Percentiles rank a stretch among this genome's conserved stretches.
Conservation (phyloP, 106 monocot species). For the Dendrobium catenatum region DNA sequence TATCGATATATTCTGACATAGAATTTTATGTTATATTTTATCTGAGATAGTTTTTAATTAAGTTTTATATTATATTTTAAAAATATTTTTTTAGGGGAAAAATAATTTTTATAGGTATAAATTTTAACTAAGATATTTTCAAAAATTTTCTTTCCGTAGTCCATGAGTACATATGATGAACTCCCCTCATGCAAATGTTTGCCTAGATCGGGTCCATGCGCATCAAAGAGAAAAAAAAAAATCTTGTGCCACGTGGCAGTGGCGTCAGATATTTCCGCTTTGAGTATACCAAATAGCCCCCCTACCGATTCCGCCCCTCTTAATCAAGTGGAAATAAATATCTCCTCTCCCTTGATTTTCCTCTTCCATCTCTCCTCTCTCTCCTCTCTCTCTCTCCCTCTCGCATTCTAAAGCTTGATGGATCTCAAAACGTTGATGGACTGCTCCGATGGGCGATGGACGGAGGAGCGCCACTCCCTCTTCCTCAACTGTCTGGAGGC, state of each 20-base stretch:
- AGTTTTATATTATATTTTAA: too few relatives aligned
- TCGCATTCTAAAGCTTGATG: background rate
- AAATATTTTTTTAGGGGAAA: too few relatives aligned
- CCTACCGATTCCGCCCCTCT: background rate
- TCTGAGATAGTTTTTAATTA: too few relatives aligned
- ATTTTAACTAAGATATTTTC: too few relatives aligned
- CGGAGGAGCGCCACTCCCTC: conserved; percentile 20
- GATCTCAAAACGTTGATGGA: conserved; percentile 12
- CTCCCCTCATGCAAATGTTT: too few relatives aligned
- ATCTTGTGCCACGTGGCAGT: background rate
- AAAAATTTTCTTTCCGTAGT: too few relatives aligned
- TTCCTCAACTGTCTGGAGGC: conserved; percentile 21
- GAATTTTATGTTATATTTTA: too few relatives aligned
- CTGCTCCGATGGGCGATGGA: conserved; percentile 12
- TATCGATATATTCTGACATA: too few relatives aligned
- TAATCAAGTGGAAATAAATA: background rate
- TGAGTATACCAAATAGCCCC: background rate
- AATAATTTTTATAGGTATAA: too few relatives aligned
- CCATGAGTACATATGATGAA: too few relatives aligned
- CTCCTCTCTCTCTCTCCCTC: background rate
- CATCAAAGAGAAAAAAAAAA: background rate
- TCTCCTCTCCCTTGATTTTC: background rate
- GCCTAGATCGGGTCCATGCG: too few relatives aligned
- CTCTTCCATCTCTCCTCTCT: background rate
- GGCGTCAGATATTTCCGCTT: background rate